phyloP scores from a whole-genome alignment of 2,329 filamentous ascomycete genomes.

The Decorospora gaudefroyi region DNA sequence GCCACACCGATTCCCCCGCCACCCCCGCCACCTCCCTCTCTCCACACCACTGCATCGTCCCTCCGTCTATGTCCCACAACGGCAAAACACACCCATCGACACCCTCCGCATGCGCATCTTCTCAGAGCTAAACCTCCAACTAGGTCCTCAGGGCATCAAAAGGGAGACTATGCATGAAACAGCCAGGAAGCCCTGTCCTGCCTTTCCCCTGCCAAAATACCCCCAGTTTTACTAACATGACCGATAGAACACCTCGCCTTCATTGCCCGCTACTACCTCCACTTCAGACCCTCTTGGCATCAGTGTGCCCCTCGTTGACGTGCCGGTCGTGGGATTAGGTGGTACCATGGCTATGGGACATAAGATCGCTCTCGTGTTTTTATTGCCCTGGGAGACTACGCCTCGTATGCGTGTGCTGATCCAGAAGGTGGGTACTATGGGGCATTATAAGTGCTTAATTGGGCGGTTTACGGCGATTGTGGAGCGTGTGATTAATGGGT shows the following conservation, averaged over 20 bases:
- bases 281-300: background rate
- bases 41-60: too few relatives aligned
- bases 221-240: background rate
- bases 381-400: background rate
- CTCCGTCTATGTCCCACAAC: too few relatives aligned
- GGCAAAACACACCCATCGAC: too few relatives aligned
- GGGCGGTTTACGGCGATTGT: background rate
- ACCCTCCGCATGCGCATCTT: constrained; percentile 6
- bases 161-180: constrained; percentile 1
- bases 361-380: background rate
- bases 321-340: background rate
- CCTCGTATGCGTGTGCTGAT: constrained; percentile 1
- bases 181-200: background rate
- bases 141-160: background rate
- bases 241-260: constrained; percentile 1
- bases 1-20: too few relatives aligned
- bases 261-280: constrained; percentile 1
- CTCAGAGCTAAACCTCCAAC: constrained; percentile 4
- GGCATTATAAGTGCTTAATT: constrained; percentile 2
- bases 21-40: too few relatives aligned
- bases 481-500: background rate
- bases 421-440: background rate
- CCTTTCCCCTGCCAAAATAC: too few relatives aligned
- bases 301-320: background rate
- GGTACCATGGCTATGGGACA: background rate